Base-by-base conservation (phyloP, 176 grass and related monocot species). In the Oryza glumipatula region DNA sequence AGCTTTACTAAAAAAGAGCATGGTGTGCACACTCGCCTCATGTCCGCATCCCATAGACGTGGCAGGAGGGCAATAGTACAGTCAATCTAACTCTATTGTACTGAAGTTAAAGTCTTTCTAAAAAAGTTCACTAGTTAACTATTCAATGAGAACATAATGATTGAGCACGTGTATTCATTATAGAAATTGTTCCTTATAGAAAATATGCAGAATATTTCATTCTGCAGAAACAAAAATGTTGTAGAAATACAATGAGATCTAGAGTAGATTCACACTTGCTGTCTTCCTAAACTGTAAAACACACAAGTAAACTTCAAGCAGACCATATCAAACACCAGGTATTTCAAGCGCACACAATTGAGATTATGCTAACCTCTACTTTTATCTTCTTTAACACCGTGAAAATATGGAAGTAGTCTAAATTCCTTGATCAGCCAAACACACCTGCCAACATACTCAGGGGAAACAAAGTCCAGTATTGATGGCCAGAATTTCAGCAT, bases 401-500 rank as follows among this genome's bases (percentile, higher is more conserved):
- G 94, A 56, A 28, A 64, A 28, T 82, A 87, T 61, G 94, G 94
- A 84, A 97, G 87, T 32, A 81, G 44, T 41, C 94, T 86, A 80
- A 94, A 97, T 71, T 97, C 89, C 76, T 68, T 82, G 1, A 91
- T 90, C 72, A 97, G 65, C 39, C 81, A 78, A 35, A 94, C 56
- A 75, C 94, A 97, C 64, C 92, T 81, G 35, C 66, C 77, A 52
- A 97, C 63, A 52, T 90, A 92, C 73, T 97, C 94, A 41, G 91
- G 91, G 28, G 94, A 94, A 70, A 97, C 94, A 64, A 94, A 97
- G 61, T 97, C 94, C 6, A 97, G 68, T 0, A 88, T 97, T 97
- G 36, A 87, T 88, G 89, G 91, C 94, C 35, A 17, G 94, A 97
- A 98, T 45, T 90, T 88, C 21, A 94, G 95, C 95, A 94, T 98